Evolutionary conservation across 352 stramenopile species (phyloP).

Genomic region (Globisporangium viniferum): DNA sequence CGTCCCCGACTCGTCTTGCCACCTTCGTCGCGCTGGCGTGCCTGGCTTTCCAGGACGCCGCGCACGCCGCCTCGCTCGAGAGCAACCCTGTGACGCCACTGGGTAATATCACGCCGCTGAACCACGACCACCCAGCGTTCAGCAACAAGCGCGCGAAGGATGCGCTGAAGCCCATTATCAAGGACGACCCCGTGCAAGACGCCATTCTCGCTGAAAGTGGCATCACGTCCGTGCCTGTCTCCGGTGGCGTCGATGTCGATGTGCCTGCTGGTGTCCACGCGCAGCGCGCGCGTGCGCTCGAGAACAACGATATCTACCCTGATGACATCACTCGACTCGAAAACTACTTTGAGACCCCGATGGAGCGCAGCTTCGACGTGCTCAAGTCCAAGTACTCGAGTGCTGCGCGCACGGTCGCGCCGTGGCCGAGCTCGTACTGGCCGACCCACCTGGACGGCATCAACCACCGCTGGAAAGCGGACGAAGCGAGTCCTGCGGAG

Average conservation of each 20-base stretch:
- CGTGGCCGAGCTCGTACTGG: conserved; percentile 58
- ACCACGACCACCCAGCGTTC: conserved; percentile 28
- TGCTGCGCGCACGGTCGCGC: conserved; percentile 12
- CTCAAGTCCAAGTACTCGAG: conserved; percentile 29
- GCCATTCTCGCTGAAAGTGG: conserved; percentile 8
- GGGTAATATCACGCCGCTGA: conserved; percentile 21
- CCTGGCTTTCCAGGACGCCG: conserved; percentile 2
- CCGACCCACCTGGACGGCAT: conserved; percentile 56
- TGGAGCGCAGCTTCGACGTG: conserved; percentile 26
- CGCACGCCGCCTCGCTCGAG: conserved; percentile 16
- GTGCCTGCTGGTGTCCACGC: conserved; percentile 1
- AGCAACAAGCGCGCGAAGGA: conserved; percentile 19
- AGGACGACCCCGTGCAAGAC: conserved; percentile 13
- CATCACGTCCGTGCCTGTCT: background rate
- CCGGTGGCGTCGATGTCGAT: background rate
- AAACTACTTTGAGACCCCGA: conserved; percentile 22
- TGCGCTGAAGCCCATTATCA: conserved; percentile 20
- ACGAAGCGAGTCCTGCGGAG: conserved; percentile 26
- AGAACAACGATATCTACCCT: background rate
- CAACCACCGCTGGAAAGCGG: conserved; percentile 41
- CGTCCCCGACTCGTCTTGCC: conserved; percentile 1
- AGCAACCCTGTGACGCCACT: conserved; percentile 27
- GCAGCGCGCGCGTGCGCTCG: background rate
- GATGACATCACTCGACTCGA: conserved; percentile 22
- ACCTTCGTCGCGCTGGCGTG: conserved; percentile 9